phyloP scores from a whole-genome alignment of 805 yeast species.

The Yarrowia sp. region DNA sequence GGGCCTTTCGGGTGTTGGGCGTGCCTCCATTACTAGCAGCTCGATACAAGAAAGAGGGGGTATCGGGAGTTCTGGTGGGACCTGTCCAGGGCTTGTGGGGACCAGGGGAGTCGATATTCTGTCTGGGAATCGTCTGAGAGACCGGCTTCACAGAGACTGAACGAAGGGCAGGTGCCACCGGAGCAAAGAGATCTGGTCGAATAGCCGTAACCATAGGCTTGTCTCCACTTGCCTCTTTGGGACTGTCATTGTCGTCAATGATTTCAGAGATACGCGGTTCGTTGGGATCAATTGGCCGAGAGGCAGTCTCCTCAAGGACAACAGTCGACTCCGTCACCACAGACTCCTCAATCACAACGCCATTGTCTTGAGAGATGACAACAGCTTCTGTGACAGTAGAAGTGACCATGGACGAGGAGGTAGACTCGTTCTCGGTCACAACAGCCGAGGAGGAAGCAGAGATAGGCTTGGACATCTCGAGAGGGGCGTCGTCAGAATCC shows the following conservation, averaged over 20 bases:
- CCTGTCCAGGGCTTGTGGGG: too few relatives aligned
- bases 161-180: background rate
- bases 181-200: background rate
- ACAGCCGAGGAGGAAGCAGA: too few relatives aligned
- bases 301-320: background rate
- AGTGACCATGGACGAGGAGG: too few relatives aligned
- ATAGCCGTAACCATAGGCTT: background rate
- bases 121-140: too few relatives aligned
- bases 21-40: too few relatives aligned
- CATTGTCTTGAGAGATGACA: background rate
- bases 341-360: background rate
- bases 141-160: background rate
- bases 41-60: too few relatives aligned
- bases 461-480: too few relatives aligned
- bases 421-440: too few relatives aligned
- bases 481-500: too few relatives aligned
- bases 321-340: background rate
- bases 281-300: background rate
- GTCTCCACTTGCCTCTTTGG: background rate
- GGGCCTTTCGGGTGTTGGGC: background rate
- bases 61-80: too few relatives aligned
- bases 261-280: constrained; percentile 2
- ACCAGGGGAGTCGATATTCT: too few relatives aligned
- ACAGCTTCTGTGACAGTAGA: background rate
- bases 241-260: background rate